Base-by-base conservation (phyloP, 495 filamentous ascomycete genomes). In the Penicillium daleae region DNA sequence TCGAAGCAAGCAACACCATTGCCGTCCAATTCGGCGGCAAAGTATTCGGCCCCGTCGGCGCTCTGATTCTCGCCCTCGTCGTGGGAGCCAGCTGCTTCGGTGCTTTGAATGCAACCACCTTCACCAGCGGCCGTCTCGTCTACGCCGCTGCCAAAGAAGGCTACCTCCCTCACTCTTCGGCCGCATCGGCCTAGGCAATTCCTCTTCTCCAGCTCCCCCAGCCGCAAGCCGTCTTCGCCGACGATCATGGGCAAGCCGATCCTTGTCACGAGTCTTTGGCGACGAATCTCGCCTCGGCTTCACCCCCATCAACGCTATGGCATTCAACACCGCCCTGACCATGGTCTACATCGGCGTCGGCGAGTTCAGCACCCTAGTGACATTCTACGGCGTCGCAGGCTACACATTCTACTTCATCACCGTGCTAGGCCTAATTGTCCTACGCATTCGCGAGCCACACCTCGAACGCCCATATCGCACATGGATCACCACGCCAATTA, bases 341-440 rank as follows among this genome's bases (percentile, higher is more conserved):
- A 74, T 85, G 24, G 74, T 81, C 17, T 99, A 98, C 73, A 86
- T 97, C 57, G 62, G 89, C 10, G 86, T 95, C 31, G 96, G 95
- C 72, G 92, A 96, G 69, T 99, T 99, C 72, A 82, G 85, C 24
- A 97, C 94, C 4, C 85, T 99, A 1, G 80, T 97, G 53, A 97
- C 93, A 6, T 99, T 99, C 76, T 97, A 97, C 77, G 95, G 96
- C 31, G 95, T 99, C 0, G 95, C 93, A 4, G 93, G 92, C 7
- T 99, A 98, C 73, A 91, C 89, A 0, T 98, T 98, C 73, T 99
- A 99, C 77, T 99, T 99, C 76, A 72, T 96, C 33, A 96, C 94
- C 0, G 95, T 99, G 1, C 86, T 99, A 0, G 95, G 95, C 0
- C 82, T 99, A 31, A 96, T 99, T 57, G 86, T 98, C 32, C 80